Percentiles rank a stretch among this genome's conserved stretches.
phyloP scores from a whole-genome alignment of 305 asterid species.

The Fraxinus greggii region DNA sequence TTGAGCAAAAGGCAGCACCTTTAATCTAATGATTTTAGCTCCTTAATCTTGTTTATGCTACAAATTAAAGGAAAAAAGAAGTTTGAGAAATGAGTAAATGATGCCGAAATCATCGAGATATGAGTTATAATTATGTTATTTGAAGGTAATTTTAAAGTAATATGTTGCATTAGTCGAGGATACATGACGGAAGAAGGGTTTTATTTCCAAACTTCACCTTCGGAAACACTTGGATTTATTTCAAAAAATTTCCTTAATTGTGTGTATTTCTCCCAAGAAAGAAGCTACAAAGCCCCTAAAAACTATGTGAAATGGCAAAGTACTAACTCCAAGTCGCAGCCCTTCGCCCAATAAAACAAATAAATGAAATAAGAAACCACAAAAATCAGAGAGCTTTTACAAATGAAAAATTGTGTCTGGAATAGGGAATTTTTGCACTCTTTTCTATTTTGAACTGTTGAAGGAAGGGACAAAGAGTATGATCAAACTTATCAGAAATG shows the following conservation, averaged over 20 bases:
- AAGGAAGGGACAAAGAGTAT: conserved; percentile 41
- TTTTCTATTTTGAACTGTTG: conserved; percentile 27
- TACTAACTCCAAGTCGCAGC: not conserved
- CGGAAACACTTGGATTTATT: not conserved
- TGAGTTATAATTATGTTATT: not conserved
- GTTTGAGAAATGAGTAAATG: not conserved
- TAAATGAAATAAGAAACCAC: not conserved
- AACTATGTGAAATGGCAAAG: not conserved
- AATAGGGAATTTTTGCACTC: conserved; percentile 17
- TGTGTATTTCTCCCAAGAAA: not conserved
- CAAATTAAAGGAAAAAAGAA: not conserved
- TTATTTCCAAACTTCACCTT: not conserved
- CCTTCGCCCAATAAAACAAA: not conserved
- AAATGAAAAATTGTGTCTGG: conserved; percentile 21
- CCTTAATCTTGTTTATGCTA: not conserved
- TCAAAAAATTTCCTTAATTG: not conserved
- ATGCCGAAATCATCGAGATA: not conserved
- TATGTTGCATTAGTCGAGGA: not conserved
- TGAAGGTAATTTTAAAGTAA: not conserved
- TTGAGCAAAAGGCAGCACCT: not conserved
- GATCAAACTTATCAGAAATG: conserved; percentile 30
- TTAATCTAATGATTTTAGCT: not conserved
- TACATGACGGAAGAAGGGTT: not conserved
- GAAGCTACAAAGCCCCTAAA: not conserved
- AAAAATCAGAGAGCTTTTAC: not conserved